Conservation (phyloP, 2,329 filamentous ascomycete genomes). For the Bertia moriformis region DNA sequence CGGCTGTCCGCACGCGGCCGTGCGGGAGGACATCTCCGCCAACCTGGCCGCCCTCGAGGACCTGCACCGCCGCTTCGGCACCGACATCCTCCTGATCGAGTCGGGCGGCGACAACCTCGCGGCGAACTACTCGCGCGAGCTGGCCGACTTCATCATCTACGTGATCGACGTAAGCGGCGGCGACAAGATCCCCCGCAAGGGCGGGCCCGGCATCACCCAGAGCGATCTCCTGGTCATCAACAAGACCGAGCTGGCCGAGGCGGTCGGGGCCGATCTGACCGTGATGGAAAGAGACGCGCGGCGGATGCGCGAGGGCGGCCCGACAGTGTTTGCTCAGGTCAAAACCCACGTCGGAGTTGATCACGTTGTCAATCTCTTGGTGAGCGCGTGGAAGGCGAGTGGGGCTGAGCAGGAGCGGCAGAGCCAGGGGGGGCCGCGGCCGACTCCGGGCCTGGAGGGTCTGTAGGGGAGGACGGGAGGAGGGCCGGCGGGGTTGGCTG, state of each 20-base stretch:
- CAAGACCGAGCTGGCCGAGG: conserved; percentile 87
- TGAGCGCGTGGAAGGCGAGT: conserved; percentile 84
- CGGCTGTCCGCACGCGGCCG: conserved; percentile 90
- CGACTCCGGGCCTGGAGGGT: conserved; percentile 39
- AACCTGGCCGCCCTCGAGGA: conserved; percentile 89
- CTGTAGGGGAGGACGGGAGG: neutral
- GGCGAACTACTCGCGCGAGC: conserved; percentile 86
- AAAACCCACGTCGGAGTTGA: conserved; percentile 77
- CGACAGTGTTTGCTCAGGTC: conserved; percentile 93
- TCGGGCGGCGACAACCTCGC: conserved; percentile 92
- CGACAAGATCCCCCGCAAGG: conserved; percentile 92
- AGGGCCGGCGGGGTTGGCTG: neutral
- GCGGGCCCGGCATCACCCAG: conserved; percentile 91
- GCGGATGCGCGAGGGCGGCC: conserved; percentile 89
- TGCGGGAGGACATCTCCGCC: conserved; percentile 87
- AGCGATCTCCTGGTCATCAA: conserved; percentile 88
- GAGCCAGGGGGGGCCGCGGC: conserved; percentile 37
- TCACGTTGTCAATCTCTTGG: conserved; percentile 73
- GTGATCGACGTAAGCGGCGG: conserved; percentile 94
- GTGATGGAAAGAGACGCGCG: conserved; percentile 92
- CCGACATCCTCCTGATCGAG: conserved; percentile 85
- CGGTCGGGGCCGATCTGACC: conserved; percentile 73
- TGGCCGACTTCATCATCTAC: conserved; percentile 96
- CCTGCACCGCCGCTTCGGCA: conserved; percentile 64
- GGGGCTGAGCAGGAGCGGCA: conserved; percentile 54